Percentiles rank a stretch among this genome's conserved stretches.
These are phyloP conservation scores for Carnegiea gigantea DNA, from an alignment of 179 eudicot genomes.

Conservation along the genomic window DNA sequence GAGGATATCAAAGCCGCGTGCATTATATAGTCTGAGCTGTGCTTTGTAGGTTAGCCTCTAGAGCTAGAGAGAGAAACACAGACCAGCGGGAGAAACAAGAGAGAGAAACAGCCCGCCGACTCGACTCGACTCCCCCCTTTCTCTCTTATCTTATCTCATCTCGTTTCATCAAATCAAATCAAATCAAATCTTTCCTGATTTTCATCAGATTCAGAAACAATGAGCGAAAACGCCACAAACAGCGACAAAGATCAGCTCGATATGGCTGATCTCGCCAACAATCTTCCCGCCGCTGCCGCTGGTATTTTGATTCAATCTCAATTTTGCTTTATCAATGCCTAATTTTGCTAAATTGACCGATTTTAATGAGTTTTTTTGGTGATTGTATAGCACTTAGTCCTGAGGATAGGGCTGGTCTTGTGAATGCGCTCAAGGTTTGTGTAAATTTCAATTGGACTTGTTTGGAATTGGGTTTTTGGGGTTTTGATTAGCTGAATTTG, in stretches of 20 bases:
- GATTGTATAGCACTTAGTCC: slow-evolving; percentile 64
- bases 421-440: slow-evolving; percentile 76
- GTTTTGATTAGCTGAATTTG: background rate
- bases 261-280: slow-evolving; percentile 57
- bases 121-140: slow-evolving; percentile 16
- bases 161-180: no score
- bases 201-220: slow-evolving; percentile 13
- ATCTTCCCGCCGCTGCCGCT: slow-evolving; percentile 81
- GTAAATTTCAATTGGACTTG: background rate
- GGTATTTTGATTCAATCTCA: slow-evolving; percentile 32
- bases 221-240: slow-evolving; percentile 41
- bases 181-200: background rate
- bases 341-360: background rate
- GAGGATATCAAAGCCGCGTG: background rate
- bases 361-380: background rate
- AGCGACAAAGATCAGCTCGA: slow-evolving; percentile 47
- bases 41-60: slow-evolving; percentile 17
- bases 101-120: slow-evolving; percentile 25
- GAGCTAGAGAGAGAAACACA: background rate
- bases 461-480: background rate
- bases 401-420: slow-evolving; percentile 85
- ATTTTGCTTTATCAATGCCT: background rate
- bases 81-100: background rate
- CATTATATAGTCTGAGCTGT: background rate
- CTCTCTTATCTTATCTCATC: background rate